Conservation (phyloP, 345 rosid genomes). For the Angophora floribunda region DNA sequence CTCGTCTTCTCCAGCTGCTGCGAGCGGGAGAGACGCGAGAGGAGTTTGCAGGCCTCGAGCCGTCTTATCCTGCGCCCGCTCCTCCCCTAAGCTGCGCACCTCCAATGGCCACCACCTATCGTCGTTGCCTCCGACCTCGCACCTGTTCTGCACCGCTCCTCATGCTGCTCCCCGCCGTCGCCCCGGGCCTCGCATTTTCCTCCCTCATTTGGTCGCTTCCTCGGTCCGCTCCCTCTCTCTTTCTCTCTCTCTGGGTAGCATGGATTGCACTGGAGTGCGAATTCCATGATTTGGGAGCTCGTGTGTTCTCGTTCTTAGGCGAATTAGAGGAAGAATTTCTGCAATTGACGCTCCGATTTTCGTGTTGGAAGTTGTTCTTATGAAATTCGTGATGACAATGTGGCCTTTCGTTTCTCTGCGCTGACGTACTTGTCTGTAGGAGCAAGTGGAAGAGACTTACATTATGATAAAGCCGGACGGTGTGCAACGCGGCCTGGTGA, state of each 20-base stretch:
- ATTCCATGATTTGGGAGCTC: background rate
- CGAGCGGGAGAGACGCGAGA: background rate
- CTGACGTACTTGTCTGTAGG: slow-evolving; percentile 15
- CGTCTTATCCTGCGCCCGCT: background rate
- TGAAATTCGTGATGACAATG: background rate
- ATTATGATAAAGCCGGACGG: slow-evolving; percentile 96
- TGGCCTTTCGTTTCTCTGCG: background rate
- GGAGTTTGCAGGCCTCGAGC: background rate
- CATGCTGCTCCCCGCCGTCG: slow-evolving; percentile 26
- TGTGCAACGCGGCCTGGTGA: slow-evolving; percentile 88
- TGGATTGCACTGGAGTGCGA: background rate
- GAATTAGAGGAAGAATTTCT: background rate
- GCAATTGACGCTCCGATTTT: background rate
- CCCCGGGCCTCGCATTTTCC: slow-evolving; percentile 54
- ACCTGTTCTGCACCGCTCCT: slow-evolving; percentile 35
- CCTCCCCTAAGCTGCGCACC: background rate
- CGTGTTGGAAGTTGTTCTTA: background rate
- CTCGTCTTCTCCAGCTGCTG: background rate
- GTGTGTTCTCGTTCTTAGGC: background rate
- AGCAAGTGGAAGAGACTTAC: slow-evolving; percentile 78
- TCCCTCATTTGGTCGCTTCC: slow-evolving; percentile 80
- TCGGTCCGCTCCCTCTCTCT: slow-evolving; percentile 30
- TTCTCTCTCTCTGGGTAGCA: background rate
- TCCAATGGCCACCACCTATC: slow-evolving; percentile 13
- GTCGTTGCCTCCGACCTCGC: slow-evolving; percentile 39